Evolutionary conservation across 306 rosid genomes (phyloP).

Genomic region (Leucaena leucocephala): DNA sequence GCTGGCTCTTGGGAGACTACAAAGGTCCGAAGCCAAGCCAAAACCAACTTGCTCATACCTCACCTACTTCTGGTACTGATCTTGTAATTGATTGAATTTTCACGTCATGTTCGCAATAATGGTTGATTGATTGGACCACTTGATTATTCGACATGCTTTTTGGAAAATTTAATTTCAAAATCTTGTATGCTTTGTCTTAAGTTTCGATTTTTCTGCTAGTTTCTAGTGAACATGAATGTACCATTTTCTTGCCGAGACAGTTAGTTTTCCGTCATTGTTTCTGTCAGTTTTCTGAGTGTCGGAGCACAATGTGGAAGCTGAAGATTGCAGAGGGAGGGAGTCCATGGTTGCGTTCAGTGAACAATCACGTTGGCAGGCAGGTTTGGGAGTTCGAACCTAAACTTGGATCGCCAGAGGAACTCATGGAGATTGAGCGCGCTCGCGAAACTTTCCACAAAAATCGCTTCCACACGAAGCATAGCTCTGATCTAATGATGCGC

Average conservation of each 20-base stretch:
- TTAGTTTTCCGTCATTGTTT: neutral
- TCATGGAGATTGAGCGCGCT: slow-evolving; percentile 50
- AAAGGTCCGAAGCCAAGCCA: neutral
- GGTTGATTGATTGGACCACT: no score
- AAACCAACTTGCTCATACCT: neutral
- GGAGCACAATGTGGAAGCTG: slow-evolving; percentile 75
- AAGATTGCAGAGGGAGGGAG: slow-evolving; percentile 72
- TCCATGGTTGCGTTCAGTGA: slow-evolving; percentile 69
- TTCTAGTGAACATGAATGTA: neutral
- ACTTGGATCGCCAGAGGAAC: slow-evolving; percentile 54
- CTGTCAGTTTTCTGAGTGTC: neutral
- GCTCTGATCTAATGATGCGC: slow-evolving; percentile 86
- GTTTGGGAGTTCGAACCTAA: slow-evolving; percentile 81
- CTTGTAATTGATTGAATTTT: neutral
- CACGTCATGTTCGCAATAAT: neutral
- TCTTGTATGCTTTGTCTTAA: neutral
- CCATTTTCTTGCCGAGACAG: neutral
- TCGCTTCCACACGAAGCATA: slow-evolving; percentile 66
- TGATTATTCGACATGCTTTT: neutral
- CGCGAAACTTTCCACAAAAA: slow-evolving; percentile 48
- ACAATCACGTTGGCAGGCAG: slow-evolving; percentile 75
- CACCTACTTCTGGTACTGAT: neutral
- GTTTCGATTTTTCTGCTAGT: neutral
- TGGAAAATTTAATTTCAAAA: neutral
- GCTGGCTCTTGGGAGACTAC: neutral